A percentile compares a stretch with the other conserved stretches of the same genome.
Evolutionary conservation across 2,329 filamentous ascomycete species (phyloP).

Genomic region (Stylonectria norvegica): DNA sequence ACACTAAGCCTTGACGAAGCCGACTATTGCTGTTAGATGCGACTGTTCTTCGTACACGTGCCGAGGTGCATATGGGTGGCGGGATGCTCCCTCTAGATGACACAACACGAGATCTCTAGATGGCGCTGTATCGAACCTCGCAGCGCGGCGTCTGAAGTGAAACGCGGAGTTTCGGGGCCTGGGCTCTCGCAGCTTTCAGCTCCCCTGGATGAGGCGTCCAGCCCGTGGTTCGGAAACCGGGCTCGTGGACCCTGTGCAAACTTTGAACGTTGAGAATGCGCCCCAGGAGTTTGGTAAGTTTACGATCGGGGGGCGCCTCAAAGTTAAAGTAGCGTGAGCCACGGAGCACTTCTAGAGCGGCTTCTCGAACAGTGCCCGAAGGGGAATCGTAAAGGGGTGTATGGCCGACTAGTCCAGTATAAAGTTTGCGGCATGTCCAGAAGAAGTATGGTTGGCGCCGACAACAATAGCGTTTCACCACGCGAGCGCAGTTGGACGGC

Average conservation of each 20-base stretch:
- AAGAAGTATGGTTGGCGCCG: not conserved
- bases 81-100: too few relatives aligned
- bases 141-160: too few relatives aligned
- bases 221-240: constrained; percentile 16
- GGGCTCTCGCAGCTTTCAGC: too few relatives aligned
- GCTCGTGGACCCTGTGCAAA: constrained; percentile 15
- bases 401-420: constrained; percentile 1
- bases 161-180: too few relatives aligned
- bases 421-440: constrained; percentile 5
- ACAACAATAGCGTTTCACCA: constrained; percentile 14
- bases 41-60: too few relatives aligned
- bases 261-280: constrained; percentile 10
- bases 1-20: too few relatives aligned
- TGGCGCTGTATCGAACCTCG: too few relatives aligned
- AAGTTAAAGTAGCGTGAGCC: constrained; percentile 15
- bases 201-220: too few relatives aligned
- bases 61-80: too few relatives aligned
- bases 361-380: constrained; percentile 26
- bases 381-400: constrained; percentile 9
- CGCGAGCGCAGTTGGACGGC: constrained; percentile 11
- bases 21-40: too few relatives aligned
- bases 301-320: constrained; percentile 4
- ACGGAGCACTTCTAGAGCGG: constrained; percentile 1
- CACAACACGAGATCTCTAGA: too few relatives aligned
- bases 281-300: constrained; percentile 22